Evolutionary conservation across 2,329 filamentous ascomycete species (phyloP).

Genomic region (Penicillium sp.): DNA sequence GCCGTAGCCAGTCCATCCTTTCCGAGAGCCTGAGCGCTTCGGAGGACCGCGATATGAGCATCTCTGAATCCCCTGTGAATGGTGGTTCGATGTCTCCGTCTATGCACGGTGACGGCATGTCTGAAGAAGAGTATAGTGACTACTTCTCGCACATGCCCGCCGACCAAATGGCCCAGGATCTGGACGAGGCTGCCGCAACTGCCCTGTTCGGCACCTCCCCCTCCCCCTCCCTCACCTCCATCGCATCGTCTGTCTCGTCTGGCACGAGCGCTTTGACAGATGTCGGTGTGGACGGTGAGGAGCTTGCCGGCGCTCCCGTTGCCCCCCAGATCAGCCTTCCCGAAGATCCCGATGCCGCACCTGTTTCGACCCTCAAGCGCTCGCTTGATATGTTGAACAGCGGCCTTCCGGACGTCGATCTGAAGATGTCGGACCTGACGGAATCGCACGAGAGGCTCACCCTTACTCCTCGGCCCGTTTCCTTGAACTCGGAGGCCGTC

Average conservation of each 20-base stretch:
- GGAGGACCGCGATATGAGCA: conserved; percentile 24
- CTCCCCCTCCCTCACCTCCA: conserved; percentile 36
- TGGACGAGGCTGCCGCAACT: conserved; percentile 29
- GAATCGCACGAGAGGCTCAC: conserved; percentile 41
- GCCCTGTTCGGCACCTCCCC: conserved; percentile 37
- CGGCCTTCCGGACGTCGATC: conserved; percentile 28
- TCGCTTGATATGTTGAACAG: conserved; percentile 36
- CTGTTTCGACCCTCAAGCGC: conserved; percentile 32
- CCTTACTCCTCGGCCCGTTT: conserved; percentile 21
- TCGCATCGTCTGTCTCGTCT: conserved; percentile 37
- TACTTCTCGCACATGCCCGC: conserved; percentile 29
- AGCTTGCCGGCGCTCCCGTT: conserved; percentile 13
- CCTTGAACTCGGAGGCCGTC: conserved; percentile 33
- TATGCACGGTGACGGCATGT: conserved; percentile 23
- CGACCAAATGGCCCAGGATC: conserved; percentile 22
- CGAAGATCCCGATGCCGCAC: conserved; percentile 20
- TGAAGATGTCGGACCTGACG: conserved; percentile 31
- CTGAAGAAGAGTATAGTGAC: conserved; percentile 28
- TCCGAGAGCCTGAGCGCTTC: conserved; percentile 39
- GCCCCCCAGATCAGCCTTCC: conserved; percentile 28
- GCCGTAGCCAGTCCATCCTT: conserved; percentile 28
- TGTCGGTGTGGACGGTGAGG: conserved; percentile 24
- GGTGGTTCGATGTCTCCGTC: conserved; percentile 26
- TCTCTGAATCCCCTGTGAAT: conserved; percentile 26
- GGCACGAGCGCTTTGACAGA: conserved; percentile 32